phyloP scores from a whole-genome alignment of 148 eudicot genomes.

The Silene uniflora region DNA sequence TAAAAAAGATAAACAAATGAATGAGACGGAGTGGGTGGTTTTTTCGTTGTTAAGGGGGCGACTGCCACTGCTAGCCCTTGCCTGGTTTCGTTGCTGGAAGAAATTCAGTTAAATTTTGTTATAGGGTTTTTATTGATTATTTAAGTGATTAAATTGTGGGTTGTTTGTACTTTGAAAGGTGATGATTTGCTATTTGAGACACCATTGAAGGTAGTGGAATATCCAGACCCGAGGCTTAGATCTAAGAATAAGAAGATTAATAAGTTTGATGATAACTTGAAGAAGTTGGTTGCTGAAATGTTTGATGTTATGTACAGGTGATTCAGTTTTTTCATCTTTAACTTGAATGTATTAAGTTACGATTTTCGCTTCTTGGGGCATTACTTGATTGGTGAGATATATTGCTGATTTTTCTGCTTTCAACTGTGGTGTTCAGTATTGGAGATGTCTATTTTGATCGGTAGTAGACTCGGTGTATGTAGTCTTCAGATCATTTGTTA shows the following conservation, averaged over 20 bases:
- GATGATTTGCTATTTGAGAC: constrained; percentile 70
- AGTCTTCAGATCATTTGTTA: no score
- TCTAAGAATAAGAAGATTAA: constrained; percentile 71
- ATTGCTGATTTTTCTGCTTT: neutral
- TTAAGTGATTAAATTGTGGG: neutral
- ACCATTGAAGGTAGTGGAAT: constrained; percentile 69
- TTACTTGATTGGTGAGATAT: neutral
- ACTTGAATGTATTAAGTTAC: neutral
- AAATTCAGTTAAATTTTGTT: neutral
- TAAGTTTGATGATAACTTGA: constrained; percentile 72
- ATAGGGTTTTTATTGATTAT: neutral
- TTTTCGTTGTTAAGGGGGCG: neutral
- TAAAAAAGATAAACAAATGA: no score
- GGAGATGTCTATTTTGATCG: neutral
- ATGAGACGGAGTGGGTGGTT: no score
- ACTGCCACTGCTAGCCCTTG: no score
- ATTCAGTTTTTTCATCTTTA: constrained; percentile 29
- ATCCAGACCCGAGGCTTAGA: constrained; percentile 83
- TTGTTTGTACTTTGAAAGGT: constrained; percentile 35
- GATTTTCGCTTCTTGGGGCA: neutral
- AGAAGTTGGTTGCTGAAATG: constrained; percentile 79
- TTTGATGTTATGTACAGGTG: constrained; percentile 93
- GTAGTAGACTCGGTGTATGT: no score
- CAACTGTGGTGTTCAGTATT: neutral
- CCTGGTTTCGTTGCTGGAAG: no score